Evolutionary conservation across 345 rosid genomes (phyloP).

Genomic region (Syzygium aqueum): DNA sequence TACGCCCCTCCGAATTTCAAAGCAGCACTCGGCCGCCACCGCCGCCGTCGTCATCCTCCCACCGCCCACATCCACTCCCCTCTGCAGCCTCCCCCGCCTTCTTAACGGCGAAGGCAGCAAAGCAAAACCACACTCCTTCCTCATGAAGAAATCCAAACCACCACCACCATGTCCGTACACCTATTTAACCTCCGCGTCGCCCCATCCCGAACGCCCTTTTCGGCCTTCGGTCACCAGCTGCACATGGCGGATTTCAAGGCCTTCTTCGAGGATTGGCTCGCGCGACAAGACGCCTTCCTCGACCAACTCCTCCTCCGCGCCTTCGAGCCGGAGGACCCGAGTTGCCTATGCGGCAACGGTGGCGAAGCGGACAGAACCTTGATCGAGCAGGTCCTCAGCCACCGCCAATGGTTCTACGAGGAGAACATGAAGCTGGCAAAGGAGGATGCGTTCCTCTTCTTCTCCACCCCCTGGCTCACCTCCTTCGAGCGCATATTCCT

Average conservation of each 20-base stretch:
- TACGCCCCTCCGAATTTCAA: not conserved
- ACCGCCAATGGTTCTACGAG: constrained; percentile 13
- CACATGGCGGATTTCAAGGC: constrained; percentile 3
- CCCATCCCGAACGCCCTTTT: not conserved
- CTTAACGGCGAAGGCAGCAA: not conserved
- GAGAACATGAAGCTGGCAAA: constrained; percentile 11
- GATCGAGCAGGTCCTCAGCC: constrained; percentile 16
- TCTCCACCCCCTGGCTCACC: constrained; percentile 36
- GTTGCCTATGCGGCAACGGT: not conserved
- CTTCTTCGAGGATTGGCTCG: constrained; percentile 27
- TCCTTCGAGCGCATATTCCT: constrained; percentile 18
- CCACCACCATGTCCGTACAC: not conserved
- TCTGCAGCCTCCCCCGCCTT: not conserved
- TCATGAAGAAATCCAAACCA: not conserved
- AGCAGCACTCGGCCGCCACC: not conserved
- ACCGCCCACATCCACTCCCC: not conserved
- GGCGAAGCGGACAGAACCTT: not conserved
- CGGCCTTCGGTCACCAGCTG: not conserved
- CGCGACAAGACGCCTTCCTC: constrained; percentile 4
- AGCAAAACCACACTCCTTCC: not conserved
- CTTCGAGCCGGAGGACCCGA: not conserved
- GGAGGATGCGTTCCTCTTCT: constrained; percentile 14
- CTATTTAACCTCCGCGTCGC: not conserved
- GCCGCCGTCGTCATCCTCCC: not conserved
- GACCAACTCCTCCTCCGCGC: constrained; percentile 10